Evolutionary conservation across 352 stramenopile species (phyloP).

Genomic region (Phytopythium sindhum): DNA sequence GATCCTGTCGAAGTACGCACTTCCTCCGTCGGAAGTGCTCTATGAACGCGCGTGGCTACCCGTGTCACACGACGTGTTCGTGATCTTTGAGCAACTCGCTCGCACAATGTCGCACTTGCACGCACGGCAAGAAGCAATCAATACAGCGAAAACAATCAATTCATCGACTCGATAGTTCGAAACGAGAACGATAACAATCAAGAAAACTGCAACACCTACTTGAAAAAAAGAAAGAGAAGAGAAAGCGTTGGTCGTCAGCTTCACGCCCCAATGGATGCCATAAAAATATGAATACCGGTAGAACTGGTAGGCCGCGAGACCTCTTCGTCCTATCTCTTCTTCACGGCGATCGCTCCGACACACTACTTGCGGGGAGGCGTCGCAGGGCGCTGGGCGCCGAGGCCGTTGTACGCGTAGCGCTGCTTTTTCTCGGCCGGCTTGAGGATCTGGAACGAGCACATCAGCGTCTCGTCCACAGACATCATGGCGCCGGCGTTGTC

Average conservation of each 20-base stretch:
- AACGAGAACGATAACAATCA: not conserved
- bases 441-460: constrained; percentile 71
- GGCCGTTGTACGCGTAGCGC: constrained; percentile 63
- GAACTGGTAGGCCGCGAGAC: not conserved
- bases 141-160: not conserved
- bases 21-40: too few species aligned
- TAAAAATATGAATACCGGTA: constrained; percentile 8
- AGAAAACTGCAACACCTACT: not conserved
- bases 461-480: constrained; percentile 68
- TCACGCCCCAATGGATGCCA: constrained; percentile 1
- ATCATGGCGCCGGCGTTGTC: constrained; percentile 84
- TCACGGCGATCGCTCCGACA: not conserved
- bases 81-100: too few species aligned
- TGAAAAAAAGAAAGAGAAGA: not conserved
- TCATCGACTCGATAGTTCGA: not conserved
- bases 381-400: constrained; percentile 53
- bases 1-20: too few species aligned
- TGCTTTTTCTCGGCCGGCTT: constrained; percentile 83
- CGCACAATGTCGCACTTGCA: too few species aligned
- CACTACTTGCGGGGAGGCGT: constrained; percentile 55
- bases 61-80: too few species aligned
- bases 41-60: too few species aligned
- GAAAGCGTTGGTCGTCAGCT: not conserved
- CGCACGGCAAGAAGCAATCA: not conserved
- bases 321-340: constrained; percentile 5